Conservation (phyloP, 1,284 basidiomycete species). For the Schizophyllum commune region DNA sequence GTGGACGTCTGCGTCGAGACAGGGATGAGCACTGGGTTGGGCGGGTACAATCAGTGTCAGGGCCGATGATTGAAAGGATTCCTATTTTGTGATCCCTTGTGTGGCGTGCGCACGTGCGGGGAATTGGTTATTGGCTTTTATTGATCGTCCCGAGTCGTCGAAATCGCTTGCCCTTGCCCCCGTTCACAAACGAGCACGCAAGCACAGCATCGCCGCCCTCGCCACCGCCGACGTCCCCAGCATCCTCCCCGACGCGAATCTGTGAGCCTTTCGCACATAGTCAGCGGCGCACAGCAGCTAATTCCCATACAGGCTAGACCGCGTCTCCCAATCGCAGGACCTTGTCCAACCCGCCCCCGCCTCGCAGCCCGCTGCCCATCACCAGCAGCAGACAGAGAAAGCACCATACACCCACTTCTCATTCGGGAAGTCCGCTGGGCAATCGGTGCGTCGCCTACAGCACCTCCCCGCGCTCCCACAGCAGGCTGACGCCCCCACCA, state of each 20-base stretch:
- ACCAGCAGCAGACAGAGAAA: background rate
- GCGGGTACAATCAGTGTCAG: background rate
- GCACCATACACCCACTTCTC: background rate
- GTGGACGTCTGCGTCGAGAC: background rate
- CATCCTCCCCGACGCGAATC: background rate
- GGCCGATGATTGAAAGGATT: background rate
- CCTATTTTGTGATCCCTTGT: background rate
- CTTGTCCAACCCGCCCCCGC: background rate
- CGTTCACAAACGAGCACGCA: background rate
- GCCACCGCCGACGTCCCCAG: background rate
- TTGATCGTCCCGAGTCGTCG: background rate
- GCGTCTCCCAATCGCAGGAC: background rate
- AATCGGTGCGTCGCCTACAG: background rate
- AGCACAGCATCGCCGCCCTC: background rate
- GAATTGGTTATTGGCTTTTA: background rate
- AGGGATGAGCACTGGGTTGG: background rate
- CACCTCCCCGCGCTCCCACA: constrained; percentile 2
- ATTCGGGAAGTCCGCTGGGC: background rate
- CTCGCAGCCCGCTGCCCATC: background rate
- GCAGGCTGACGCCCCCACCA: constrained; percentile 3
- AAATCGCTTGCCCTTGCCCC: background rate
- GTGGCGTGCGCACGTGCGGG: background rate
- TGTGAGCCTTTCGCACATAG: background rate
- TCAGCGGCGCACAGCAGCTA: background rate
- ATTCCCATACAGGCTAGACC: background rate